Evolutionary conservation across 2,329 filamentous ascomycete species (phyloP), one percentile per base, ranked within the genome.

Genomic region (Aciculosporium take): DNA sequence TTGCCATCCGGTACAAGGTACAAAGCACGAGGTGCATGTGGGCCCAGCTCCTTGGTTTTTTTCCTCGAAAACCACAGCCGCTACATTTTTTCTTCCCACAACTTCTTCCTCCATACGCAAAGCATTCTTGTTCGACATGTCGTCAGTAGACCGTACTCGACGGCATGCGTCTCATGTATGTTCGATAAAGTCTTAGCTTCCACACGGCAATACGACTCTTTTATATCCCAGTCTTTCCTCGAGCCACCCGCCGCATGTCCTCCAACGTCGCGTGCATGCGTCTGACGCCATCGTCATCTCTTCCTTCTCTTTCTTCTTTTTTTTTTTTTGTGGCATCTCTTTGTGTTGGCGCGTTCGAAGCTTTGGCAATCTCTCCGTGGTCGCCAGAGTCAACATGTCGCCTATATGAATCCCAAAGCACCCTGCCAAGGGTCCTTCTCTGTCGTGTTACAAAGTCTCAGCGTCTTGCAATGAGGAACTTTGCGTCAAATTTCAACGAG

Each of bases 361-460:
- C 84, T 87, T 86, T 84, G 66, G 70, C 71, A 79, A 71, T 64
- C 69, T 61, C 49, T 51, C 73, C 61, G 74, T 85, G 79, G 76
- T 81, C 79, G 74, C 69, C 58, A 83, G 71, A 86, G 84, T 89
- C 84, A 89, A 88, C 78, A 78, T 76, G 82, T 65, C 74, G 83
- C 84, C 84, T 76, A 89, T 68, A 89, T 57, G 58, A 69, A 72
- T 81, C 66, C 72, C 71, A 65, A 79, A 78, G 71, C 72, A 81
- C 79, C 76, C 81, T 84, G 79, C 81, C 81, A 85, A 85, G 80
- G 76, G 79, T 81, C 76, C 78, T 84, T 72, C 83, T 86, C 82
- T 79, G 76, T 85, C 81, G 84, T 89, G 84, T 88, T 89, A 84
- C 84, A 87, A 77, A 74, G 70, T 83, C 67, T 73, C 72, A 83